A percentile compares a stretch with the other conserved stretches of the same genome.
Conservation (phyloP, 1,284 basidiomycete species). For the Pseudozyma sp. region DNA sequence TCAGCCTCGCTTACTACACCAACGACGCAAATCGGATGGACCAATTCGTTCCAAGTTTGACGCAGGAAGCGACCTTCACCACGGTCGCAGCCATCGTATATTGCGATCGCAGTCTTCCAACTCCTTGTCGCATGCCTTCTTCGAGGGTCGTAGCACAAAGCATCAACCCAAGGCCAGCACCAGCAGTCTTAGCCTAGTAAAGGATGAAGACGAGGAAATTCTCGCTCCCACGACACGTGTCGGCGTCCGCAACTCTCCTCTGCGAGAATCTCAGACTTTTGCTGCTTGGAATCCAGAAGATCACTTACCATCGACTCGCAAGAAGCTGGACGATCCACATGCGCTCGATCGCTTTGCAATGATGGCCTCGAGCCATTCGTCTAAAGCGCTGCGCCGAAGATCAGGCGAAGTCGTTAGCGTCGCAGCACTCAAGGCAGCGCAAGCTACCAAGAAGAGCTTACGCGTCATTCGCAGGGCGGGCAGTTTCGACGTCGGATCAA, state of each 20-base stretch:
- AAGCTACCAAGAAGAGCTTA: slow-evolving; percentile 38
- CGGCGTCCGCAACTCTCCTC: slow-evolving; percentile 16
- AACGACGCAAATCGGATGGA: slow-evolving; percentile 48
- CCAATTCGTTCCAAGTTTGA: slow-evolving; percentile 29
- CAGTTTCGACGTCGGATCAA: slow-evolving; percentile 41
- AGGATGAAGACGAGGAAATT: slow-evolving; percentile 30
- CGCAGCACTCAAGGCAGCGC: slow-evolving; percentile 37
- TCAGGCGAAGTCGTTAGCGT: slow-evolving; percentile 36
- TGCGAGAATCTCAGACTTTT: slow-evolving; percentile 27
- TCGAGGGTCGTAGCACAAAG: slow-evolving; percentile 19
- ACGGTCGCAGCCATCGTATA: slow-evolving; percentile 25
- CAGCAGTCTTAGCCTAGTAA: slow-evolving; percentile 37
- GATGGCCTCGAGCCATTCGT: slow-evolving; percentile 24
- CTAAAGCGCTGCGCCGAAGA: slow-evolving; percentile 31
- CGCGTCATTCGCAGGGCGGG: slow-evolving; percentile 43
- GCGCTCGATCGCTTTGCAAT: slow-evolving; percentile 23
- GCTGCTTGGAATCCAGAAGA: slow-evolving; percentile 16
- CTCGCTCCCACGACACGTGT: not conserved
- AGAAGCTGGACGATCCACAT: slow-evolving; percentile 21
- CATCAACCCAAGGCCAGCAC: slow-evolving; percentile 31
- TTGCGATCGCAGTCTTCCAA: slow-evolving; percentile 40
- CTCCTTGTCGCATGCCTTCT: slow-evolving; percentile 32
- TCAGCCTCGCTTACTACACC: slow-evolving; percentile 30
- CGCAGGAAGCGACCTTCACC: slow-evolving; percentile 1
- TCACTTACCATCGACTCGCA: slow-evolving; percentile 20